Evolutionary conservation across 192 early-diverging fungal species (phyloP).

Genomic region (Spizellomyces sp.): DNA sequence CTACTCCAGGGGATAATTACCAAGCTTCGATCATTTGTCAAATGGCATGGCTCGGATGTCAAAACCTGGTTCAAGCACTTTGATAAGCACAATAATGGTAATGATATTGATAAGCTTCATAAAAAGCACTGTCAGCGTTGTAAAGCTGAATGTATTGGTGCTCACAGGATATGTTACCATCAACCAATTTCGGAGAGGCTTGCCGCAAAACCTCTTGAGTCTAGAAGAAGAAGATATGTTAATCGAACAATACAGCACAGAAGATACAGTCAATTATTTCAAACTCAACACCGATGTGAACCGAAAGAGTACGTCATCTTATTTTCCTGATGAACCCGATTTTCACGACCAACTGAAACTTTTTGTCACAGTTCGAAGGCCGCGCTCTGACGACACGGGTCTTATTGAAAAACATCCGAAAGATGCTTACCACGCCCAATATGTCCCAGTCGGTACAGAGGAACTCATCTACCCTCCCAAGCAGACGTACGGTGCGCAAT

Average conservation of each 20-base stretch:
- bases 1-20: constrained; percentile 43
- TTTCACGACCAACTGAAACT: neutral
- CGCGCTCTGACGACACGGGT: neutral
- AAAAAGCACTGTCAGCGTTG: too few species aligned
- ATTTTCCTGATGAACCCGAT: neutral
- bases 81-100: constrained; percentile 60
- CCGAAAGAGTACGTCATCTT: constrained; percentile 43
- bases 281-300: constrained; percentile 63
- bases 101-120: neutral
- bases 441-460: constrained; percentile 58
- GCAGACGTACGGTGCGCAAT: constrained; percentile 11
- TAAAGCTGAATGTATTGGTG: neutral
- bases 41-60: constrained; percentile 57
- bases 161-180: constrained; percentile 47
- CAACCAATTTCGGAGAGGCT: constrained; percentile 59
- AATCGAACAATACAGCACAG: constrained; percentile 44
- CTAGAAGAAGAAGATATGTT: constrained; percentile 53
- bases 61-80: constrained; percentile 66
- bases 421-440: constrained; percentile 32
- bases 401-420: constrained; percentile 20
- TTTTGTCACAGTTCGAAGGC: neutral
- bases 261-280: constrained; percentile 59
- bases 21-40: constrained; percentile 47
- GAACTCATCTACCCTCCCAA: constrained; percentile 42
- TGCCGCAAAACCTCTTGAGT: constrained; percentile 51